Evolutionary conservation across 2,329 filamentous ascomycete species (phyloP), one percentile per base, ranked within the genome.

Genomic region (Gliomastix tumulicola): DNA sequence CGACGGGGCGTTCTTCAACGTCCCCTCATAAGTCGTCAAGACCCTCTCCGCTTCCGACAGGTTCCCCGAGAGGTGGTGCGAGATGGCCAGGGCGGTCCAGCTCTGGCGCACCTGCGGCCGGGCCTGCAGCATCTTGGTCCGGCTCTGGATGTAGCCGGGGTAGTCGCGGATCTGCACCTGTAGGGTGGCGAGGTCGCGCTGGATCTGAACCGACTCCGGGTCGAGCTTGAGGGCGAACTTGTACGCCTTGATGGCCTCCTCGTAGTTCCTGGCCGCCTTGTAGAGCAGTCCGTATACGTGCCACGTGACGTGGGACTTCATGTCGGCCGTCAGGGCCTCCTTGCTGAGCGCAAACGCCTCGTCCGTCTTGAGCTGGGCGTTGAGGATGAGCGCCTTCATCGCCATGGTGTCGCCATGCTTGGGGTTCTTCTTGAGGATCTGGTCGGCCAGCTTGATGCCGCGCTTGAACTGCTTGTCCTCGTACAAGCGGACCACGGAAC

Each of bases 271-370:
- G 56, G 85, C 84, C 34, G 87, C 83, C 35, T 90, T 82, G 65
- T 94, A 97, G 35, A 98, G 74, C 48, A 98, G 66, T 21, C 94
- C 92, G 60, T 97, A 98, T 42, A 98, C 92, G 63, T 98, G 94
- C 92, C 92, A 98, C 71, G 89, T 97, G 53, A 98, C 89, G 64
- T 97, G 90, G 53, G 89, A 96, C 69, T 94, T 96, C 89, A 98
- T 97, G 60, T 97, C 89, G 53, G 89, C 88, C 48, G 84, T 88
- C 50, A 98, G 72, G 22, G 94, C 92, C 47, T 88, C 77, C 66
- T 96, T 98, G 54, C 86, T 90, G 41, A 98, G 74, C 32, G 82
- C 78, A 59, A 98, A 98, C 1, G 94, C 94, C 65, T 98, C 92
- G 40, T 95, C 88, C 21, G 83, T 82, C 65, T 94, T 90, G 49